Base-by-base conservation (phyloP, 108 stramenopile species). In the Poteriospumella lacustris region DNA sequence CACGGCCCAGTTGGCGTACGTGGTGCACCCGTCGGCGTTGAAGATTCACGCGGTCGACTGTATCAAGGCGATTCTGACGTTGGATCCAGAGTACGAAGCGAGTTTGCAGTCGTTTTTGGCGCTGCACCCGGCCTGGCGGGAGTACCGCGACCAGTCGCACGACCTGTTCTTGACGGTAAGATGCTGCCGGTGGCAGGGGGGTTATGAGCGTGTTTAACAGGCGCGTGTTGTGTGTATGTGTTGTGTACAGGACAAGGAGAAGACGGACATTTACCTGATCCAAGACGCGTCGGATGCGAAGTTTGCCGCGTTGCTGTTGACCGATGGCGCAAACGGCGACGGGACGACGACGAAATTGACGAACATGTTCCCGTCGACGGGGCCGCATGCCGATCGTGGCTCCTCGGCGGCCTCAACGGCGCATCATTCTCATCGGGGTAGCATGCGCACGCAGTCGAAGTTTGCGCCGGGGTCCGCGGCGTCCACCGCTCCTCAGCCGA, bases 161-260 rank as follows among this genome's bases (percentile, higher is more conserved):
- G 70, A 73, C 36, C 31, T 73, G 3, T 73, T 73, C 31, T 5
- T 73, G 15, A 73, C 70, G 47, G 70, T 73, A 34, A 73, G 70
- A 3, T 56, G 19, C 19, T n/a, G n/a, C n/a, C n/a, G n/a, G n/a
- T n/a, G n/a, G n/a, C n/a, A n/a, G n/a, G n/a, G n/a, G n/a, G 19
- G 12, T 68, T 68, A 15, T 39, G 24, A 68, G 24, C 52, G 24
- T 19, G 24, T 56, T 15, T 56, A 19, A 56, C 15, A 19, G 15
- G 24, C 15, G 24, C 24, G 15, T 15, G 24, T 56, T 56, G 52
- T 19, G 24, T 56, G 52, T 19, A 56, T 56, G 52, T 19, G 24
- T 56, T 15, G 24, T 19, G 15, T 19, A 56, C 36, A 73, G 70
- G 70, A 73, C 31, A 15, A 73, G 28, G 70, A 73, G 38, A 73